Evolutionary conservation across 192 early-diverging fungal genomes (phyloP).

Genomic region (Mortierella claussenii): DNA sequence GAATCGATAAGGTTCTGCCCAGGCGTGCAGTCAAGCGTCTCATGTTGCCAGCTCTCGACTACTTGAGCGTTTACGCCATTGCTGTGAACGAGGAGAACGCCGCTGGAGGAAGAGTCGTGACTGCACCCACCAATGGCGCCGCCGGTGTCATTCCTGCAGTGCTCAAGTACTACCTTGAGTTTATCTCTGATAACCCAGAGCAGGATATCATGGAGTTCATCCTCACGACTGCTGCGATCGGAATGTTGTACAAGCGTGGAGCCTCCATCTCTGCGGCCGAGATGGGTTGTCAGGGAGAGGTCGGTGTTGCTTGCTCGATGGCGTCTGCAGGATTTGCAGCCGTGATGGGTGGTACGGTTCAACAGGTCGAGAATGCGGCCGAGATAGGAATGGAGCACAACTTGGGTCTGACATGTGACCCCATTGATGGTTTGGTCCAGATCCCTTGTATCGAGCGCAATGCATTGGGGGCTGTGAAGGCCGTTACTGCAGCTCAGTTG

Average conservation of each 20-base stretch:
- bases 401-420: conserved; percentile 87
- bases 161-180: conserved; percentile 95
- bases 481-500: conserved; percentile 94
- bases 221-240: conserved; percentile 92
- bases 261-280: conserved; percentile 95
- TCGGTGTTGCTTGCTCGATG: conserved; percentile 98
- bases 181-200: conserved; percentile 86
- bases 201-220: conserved; percentile 92
- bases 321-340: conserved; percentile 93
- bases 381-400: conserved; percentile 97
- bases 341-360: conserved; percentile 93
- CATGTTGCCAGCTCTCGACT: conserved; percentile 87
- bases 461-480: conserved; percentile 94
- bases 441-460: conserved; percentile 98
- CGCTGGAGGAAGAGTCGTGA: conserved; percentile 85
- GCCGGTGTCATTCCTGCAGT: conserved; percentile 95
- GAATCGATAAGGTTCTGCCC: conserved; percentile 55
- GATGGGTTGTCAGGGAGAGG: conserved; percentile 98
- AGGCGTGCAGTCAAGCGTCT: conserved; percentile 63
- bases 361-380: conserved; percentile 94
- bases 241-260: conserved; percentile 97
- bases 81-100: conserved; percentile 96
- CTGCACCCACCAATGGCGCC: conserved; percentile 96
- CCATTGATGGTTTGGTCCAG: conserved; percentile 91
- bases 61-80: conserved; percentile 92